phyloP scores from a whole-genome alignment of 352 stramenopile genomes.

The Phytophthora hibernalis region DNA sequence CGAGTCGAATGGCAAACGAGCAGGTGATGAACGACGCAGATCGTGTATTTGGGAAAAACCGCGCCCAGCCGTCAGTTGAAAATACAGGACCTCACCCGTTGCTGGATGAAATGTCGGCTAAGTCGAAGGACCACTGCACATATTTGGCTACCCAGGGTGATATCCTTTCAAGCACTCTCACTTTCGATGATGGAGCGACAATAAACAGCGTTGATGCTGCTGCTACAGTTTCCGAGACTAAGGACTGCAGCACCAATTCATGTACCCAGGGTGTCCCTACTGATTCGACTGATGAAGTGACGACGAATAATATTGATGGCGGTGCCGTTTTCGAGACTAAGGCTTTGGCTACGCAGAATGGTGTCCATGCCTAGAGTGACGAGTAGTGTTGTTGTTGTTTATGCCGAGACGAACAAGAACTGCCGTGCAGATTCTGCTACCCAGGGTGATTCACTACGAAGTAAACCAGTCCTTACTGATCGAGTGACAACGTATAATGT shows the following conservation, averaged over 20 bases:
- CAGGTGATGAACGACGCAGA: background rate
- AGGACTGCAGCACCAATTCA: background rate
- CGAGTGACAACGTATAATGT: background rate
- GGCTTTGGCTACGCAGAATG: background rate
- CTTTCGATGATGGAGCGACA: too few relatives aligned
- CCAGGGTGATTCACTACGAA: background rate
- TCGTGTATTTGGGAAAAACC: background rate
- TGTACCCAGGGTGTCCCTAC: background rate
- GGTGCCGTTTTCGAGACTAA: slow-evolving; percentile 1
- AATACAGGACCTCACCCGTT: background rate
- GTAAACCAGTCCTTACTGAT: background rate
- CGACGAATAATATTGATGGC: background rate
- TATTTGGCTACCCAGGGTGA: too few relatives aligned
- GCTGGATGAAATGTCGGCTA: background rate
- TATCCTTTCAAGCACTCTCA: too few relatives aligned
- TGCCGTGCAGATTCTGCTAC: background rate
- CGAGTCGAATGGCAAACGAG: background rate
- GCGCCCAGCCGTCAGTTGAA: background rate
- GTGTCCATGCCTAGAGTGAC: background rate
- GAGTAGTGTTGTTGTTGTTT: background rate
- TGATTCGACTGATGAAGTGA: background rate
- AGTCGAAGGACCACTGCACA: background rate
- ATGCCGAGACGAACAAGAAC: background rate
- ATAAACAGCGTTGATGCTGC: too few relatives aligned
- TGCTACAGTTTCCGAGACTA: too few relatives aligned